A percentile compares a stretch with the other conserved stretches of the same genome.
Evolutionary conservation across 2,329 filamentous ascomycete genomes (phyloP).

Genomic region (Botrytis paeoniae): DNA sequence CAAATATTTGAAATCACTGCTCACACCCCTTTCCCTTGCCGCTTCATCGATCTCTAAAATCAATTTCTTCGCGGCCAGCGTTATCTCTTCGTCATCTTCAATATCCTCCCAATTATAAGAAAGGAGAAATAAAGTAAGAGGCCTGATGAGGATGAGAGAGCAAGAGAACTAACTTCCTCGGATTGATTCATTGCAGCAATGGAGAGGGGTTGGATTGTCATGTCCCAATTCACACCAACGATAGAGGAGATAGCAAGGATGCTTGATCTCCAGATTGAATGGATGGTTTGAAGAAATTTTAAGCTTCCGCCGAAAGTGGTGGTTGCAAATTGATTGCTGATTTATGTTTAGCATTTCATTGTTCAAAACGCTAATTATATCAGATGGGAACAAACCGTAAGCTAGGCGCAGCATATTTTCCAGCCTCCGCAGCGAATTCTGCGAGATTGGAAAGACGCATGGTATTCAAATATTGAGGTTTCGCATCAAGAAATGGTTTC

Average conservation of each 20-base stretch:
- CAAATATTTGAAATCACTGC: neutral
- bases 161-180: neutral
- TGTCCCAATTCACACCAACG: neutral
- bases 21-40: neutral
- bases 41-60: neutral
- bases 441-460: neutral
- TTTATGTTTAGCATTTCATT: no score
- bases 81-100: neutral
- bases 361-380: neutral
- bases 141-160: neutral
- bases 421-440: neutral
- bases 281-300: neutral
- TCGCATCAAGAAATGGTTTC: neutral
- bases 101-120: neutral
- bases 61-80: neutral
- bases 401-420: neutral
- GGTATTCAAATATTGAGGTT: conserved; percentile 1
- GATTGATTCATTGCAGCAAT: neutral
- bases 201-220: neutral
- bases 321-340: neutral
- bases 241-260: neutral
- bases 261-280: neutral
- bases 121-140: neutral
- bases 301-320: neutral
- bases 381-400: neutral